Percentiles rank a stretch among this genome's conserved stretches.
Conservation (phyloP, 768 basidiomycete genomes). For the Zangia roseola region DNA sequence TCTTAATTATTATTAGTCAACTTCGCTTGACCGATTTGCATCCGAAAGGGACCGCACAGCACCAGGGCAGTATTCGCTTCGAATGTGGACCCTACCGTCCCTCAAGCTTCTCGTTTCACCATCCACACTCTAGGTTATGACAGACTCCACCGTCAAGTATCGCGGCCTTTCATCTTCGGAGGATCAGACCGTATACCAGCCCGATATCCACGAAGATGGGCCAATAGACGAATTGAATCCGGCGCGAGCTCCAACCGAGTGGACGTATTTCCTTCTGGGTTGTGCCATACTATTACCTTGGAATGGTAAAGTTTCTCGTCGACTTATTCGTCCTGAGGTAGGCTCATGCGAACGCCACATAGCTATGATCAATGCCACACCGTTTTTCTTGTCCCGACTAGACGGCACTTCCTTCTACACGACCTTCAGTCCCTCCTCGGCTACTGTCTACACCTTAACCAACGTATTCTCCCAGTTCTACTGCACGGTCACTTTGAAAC, state of each 20-base stretch:
- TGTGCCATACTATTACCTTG: slow-evolving; percentile 81
- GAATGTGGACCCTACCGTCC: not conserved
- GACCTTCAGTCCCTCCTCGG: slow-evolving; percentile 66
- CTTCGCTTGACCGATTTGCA: too few species aligned
- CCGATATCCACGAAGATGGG: slow-evolving; percentile 3
- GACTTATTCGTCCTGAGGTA: not conserved
- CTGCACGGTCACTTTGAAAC: slow-evolving; percentile 67
- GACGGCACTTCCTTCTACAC: slow-evolving; percentile 53
- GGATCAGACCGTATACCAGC: not conserved
- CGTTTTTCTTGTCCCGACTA: slow-evolving; percentile 76
- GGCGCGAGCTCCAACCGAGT: slow-evolving; percentile 47
- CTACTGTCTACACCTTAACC: slow-evolving; percentile 58
- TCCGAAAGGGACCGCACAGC: too few species aligned
- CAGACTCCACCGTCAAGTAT: slow-evolving; percentile 13
- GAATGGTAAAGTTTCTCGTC: slow-evolving; percentile 63
- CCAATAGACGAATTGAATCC: slow-evolving; percentile 24
- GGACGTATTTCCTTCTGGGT: slow-evolving; percentile 74
- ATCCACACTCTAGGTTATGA: slow-evolving; percentile 5
- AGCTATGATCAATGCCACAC: slow-evolving; percentile 86
- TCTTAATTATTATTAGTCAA: too few species aligned
- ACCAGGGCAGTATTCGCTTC: too few species aligned
- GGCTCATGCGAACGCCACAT: not conserved
- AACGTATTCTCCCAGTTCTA: slow-evolving; percentile 73
- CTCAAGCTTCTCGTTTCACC: not conserved
- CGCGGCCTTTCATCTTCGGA: slow-evolving; percentile 22